These are phyloP conservation scores for Pseudogymnoascus verrucosus DNA, from an alignment of 2,329 filamentous ascomycete genomes.

Conservation along the genomic window DNA sequence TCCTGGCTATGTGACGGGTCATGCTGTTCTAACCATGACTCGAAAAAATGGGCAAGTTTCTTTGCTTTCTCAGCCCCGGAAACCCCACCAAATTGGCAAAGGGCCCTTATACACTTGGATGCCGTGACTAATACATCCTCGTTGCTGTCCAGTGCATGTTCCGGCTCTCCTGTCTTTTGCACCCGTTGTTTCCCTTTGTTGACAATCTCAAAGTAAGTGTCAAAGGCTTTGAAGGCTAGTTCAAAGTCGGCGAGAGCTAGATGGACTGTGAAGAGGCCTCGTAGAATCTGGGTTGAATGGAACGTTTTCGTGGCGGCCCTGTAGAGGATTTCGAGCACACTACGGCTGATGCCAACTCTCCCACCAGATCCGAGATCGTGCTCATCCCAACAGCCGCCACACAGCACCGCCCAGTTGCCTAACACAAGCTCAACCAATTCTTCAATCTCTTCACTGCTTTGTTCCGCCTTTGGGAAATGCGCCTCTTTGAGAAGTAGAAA, in stretches of 20 bases:
- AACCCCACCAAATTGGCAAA: conserved; percentile 73
- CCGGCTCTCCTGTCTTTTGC: conserved; percentile 65
- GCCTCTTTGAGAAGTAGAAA: conserved; percentile 68
- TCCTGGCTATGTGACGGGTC: conserved; percentile 18
- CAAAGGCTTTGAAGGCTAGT: conserved; percentile 80
- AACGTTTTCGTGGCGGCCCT: conserved; percentile 87
- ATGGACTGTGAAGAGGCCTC: conserved; percentile 82
- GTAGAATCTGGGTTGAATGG: conserved; percentile 82
- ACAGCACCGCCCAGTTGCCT: conserved; percentile 76
- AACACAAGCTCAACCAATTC: conserved; percentile 72
- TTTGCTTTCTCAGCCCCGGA: conserved; percentile 73
- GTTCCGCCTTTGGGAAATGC: conserved; percentile 74
- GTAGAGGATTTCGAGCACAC: conserved; percentile 81
- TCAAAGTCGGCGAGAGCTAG: conserved; percentile 85
- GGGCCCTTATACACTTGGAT: conserved; percentile 67
- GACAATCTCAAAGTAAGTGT: conserved; percentile 85
- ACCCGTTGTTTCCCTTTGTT: conserved; percentile 76
- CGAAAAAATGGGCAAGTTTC: conserved; percentile 60
- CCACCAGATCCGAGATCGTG: conserved; percentile 75
- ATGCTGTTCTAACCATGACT: conserved; percentile 64
- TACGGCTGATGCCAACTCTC: conserved; percentile 64
- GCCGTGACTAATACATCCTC: conserved; percentile 69
- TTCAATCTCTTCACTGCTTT: conserved; percentile 73
- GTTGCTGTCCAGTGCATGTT: conserved; percentile 70
- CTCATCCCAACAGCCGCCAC: conserved; percentile 72